Percentiles rank a stretch among this genome's conserved stretches.
These are phyloP conservation scores for Teratosphaeria pseudoeucalypti DNA, from an alignment of 2,329 filamentous ascomycete species.

Conservation along the genomic window DNA sequence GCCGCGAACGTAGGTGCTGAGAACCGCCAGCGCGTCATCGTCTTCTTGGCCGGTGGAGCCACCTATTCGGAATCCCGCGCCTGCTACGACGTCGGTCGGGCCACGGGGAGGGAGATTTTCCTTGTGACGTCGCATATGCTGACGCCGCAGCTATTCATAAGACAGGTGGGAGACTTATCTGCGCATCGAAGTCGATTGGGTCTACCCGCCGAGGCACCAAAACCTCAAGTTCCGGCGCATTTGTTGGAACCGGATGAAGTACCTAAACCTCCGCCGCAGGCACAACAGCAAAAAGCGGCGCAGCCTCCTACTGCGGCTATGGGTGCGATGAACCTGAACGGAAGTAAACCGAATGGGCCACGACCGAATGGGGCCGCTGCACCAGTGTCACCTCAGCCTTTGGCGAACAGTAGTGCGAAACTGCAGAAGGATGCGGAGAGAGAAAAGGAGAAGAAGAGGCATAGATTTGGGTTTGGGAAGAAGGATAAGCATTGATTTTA, in stretches of 20 bases:
- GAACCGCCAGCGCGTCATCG: conserved; percentile 78
- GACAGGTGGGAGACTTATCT: conserved; percentile 71
- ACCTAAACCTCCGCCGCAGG: conserved; percentile 38
- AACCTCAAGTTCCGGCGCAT: conserved; percentile 73
- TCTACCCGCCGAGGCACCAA: conserved; percentile 69
- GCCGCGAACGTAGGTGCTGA: conserved; percentile 49
- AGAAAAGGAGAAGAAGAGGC: conserved; percentile 40
- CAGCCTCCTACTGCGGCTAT: conserved; percentile 46
- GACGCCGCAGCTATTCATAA: conserved; percentile 69
- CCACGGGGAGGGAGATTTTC: conserved; percentile 70
- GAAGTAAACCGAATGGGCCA: conserved; percentile 2
- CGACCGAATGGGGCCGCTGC: conserved; percentile 11
- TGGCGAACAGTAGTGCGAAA: conserved; percentile 23
- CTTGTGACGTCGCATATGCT: conserved; percentile 88
- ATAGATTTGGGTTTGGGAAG: conserved; percentile 23
- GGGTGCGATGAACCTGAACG: conserved; percentile 43
- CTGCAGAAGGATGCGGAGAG: conserved; percentile 48
- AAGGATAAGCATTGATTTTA: conserved; percentile 3
- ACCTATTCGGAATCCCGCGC: conserved; percentile 82
- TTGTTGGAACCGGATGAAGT: conserved; percentile 64
- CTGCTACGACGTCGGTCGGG: conserved; percentile 75
- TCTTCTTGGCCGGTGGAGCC: conserved; percentile 91
- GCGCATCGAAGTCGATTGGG: conserved; percentile 65
- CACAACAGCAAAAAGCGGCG: conserved; percentile 19
- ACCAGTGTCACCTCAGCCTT: conserved; percentile 16